phyloP scores from a whole-genome alignment of 805 yeast genomes.

The Maudiozyma turicensis region DNA sequence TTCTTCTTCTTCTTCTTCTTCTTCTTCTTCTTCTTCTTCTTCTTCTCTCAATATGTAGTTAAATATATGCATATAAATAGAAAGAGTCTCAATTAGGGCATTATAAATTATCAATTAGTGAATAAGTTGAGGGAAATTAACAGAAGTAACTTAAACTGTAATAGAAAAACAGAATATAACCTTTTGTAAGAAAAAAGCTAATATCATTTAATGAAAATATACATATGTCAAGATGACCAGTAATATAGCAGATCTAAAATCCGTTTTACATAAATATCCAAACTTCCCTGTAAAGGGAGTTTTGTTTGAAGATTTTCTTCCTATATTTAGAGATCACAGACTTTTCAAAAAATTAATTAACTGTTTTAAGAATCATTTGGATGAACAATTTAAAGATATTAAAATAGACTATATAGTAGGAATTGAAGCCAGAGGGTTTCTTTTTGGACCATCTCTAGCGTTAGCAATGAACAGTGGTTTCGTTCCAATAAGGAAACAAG shows the following conservation, averaged over 20 bases:
- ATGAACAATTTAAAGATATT: slow-evolving; percentile 39
- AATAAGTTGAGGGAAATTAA: no score
- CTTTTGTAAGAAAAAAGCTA: no score
- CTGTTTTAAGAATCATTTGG: slow-evolving; percentile 73
- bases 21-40: no score
- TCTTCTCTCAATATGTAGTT: no score
- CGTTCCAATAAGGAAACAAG: slow-evolving; percentile 92
- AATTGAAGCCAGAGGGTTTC: slow-evolving; percentile 89
- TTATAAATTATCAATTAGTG: no score
- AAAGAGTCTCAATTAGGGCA: no score
- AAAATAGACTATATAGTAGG: slow-evolving; percentile 86
- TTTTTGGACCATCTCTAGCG: slow-evolving; percentile 92
- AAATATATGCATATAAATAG: no score
- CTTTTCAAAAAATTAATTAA: slow-evolving; percentile 68
- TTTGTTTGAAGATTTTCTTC: slow-evolving; percentile 89
- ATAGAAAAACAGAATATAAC: no score
- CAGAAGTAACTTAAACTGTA: no score
- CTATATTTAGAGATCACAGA: slow-evolving; percentile 76
- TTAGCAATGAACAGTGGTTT: slow-evolving; percentile 80
- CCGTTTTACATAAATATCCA: slow-evolving; percentile 58
- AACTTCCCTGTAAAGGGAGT: slow-evolving; percentile 90
- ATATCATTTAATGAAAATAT: no score
- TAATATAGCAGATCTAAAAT: not conserved
- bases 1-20: no score
- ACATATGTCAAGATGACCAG: not conserved